Evolutionary conservation across 1,284 basidiomycete species (phyloP).

Genomic region (Irpex sp.): DNA sequence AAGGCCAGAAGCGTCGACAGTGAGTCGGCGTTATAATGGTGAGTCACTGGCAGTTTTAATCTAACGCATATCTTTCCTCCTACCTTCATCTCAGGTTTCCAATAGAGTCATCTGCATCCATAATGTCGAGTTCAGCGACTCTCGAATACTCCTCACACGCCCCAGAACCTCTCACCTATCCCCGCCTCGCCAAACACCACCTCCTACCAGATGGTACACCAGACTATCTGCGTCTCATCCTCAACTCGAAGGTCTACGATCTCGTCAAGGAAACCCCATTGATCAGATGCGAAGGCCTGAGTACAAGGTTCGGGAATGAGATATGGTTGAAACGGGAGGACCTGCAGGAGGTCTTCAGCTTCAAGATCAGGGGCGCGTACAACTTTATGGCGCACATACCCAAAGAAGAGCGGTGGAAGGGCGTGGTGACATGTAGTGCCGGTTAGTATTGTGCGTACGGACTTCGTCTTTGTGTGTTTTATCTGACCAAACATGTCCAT

Average conservation of each 20-base stretch:
- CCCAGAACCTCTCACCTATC: conserved; percentile 58
- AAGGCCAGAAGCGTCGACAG: too few relatives aligned
- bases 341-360: conserved; percentile 96
- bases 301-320: conserved; percentile 83
- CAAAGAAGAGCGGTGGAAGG: conserved; percentile 92
- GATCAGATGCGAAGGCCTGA: conserved; percentile 82
- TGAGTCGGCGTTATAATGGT: not conserved
- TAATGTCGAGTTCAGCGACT: conserved; percentile 38
- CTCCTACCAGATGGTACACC: conserved; percentile 71
- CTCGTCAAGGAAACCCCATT: conserved; percentile 91
- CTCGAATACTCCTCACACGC: conserved; percentile 66
- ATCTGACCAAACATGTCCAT: conserved; percentile 3
- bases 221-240: conserved; percentile 91
- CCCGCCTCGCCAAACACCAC: conserved; percentile 61
- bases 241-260: conserved; percentile 92
- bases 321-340: conserved; percentile 96
- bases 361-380: conserved; percentile 98
- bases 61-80: not conserved
- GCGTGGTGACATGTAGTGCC: conserved; percentile 96
- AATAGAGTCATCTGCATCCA: not conserved
- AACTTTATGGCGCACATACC: conserved; percentile 95
- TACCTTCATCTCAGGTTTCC: not conserved
- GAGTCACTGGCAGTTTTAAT: conserved; percentile 1
- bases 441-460: conserved; percentile 67
- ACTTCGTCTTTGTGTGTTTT: conserved; percentile 8